Evolutionary conservation across 2,329 filamentous ascomycete species (phyloP).

Genomic region (Penicillium sp.): DNA sequence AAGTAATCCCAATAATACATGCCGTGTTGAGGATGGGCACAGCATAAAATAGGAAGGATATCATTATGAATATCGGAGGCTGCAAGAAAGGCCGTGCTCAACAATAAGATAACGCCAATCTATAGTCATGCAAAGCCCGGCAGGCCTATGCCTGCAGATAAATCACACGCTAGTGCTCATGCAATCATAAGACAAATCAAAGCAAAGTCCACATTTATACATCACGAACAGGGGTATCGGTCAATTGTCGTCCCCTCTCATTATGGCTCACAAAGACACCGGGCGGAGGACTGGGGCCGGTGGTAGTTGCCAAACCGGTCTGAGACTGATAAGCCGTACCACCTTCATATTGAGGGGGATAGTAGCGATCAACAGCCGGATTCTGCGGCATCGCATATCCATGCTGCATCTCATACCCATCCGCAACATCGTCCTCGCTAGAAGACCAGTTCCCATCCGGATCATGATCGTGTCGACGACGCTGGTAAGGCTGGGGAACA

Average conservation of each 20-base stretch:
- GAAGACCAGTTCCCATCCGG: slow-evolving; percentile 40
- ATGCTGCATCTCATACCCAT: slow-evolving; percentile 44
- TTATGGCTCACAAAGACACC: slow-evolving; percentile 12
- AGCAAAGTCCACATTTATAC: slow-evolving; percentile 6
- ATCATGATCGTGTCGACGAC: slow-evolving; percentile 34
- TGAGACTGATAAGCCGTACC: slow-evolving; percentile 36
- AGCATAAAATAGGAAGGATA: too few relatives aligned
- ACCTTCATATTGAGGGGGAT: slow-evolving; percentile 28
- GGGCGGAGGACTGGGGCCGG: slow-evolving; percentile 11
- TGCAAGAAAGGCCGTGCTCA: too few relatives aligned
- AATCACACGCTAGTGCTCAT: too few relatives aligned
- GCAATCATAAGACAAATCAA: not conserved
- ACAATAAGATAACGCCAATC: slow-evolving; percentile 2
- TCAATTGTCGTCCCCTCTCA: slow-evolving; percentile 23
- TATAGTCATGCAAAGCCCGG: slow-evolving; percentile 17
- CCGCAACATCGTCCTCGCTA: slow-evolving; percentile 40
- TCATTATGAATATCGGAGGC: too few relatives aligned
- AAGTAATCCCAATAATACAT: too few relatives aligned
- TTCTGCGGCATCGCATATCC: slow-evolving; percentile 32
- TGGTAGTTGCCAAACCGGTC: slow-evolving; percentile 17
- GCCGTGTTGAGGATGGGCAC: too few relatives aligned
- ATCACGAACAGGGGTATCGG: slow-evolving; percentile 22
- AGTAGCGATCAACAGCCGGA: slow-evolving; percentile 19
- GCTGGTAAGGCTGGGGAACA: slow-evolving; percentile 29
- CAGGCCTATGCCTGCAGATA: too few relatives aligned